Conservation (phyloP, 768 basidiomycete species). For the Podaxis sp. region DNA sequence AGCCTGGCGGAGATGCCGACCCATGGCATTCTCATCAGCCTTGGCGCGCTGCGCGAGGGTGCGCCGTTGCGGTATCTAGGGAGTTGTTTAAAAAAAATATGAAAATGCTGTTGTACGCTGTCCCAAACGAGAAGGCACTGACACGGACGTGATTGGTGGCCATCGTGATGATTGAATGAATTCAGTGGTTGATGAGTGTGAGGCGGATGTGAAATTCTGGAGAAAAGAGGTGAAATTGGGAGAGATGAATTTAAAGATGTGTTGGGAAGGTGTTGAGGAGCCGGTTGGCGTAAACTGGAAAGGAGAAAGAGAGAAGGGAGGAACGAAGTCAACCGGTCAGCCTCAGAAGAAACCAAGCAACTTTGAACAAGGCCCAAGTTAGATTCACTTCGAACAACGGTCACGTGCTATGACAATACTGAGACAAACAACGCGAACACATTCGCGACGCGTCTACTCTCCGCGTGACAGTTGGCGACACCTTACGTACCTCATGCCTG, state of each 20-base stretch:
- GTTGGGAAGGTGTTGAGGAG: conserved; percentile 15
- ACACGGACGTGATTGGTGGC: conserved; percentile 64
- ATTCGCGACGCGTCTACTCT: conserved; percentile 26
- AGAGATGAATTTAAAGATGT: conserved; percentile 25
- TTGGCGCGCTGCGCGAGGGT: conserved; percentile 64
- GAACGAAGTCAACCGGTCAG: conserved; percentile 35
- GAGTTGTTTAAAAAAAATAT: conserved; percentile 13
- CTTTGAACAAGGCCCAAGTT: conserved; percentile 14
- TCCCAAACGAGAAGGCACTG: conserved; percentile 25
- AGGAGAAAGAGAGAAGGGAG: conserved; percentile 26
- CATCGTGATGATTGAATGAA: conserved; percentile 37
- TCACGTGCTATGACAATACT: conserved; percentile 36
- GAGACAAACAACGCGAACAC: conserved; percentile 32
- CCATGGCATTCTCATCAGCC: conserved; percentile 76
- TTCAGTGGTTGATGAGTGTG: conserved; percentile 11
- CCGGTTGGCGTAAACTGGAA: conserved; percentile 24
- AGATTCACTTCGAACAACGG: conserved; percentile 26
- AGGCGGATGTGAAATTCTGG: conserved; percentile 23
- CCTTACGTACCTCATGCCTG: background rate
- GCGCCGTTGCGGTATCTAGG: conserved; percentile 68
- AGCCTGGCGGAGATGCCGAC: conserved; percentile 61
- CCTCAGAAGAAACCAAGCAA: conserved; percentile 31
- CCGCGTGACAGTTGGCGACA: conserved; percentile 4
- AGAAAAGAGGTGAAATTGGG: conserved; percentile 23
- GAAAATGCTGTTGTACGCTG: background rate